Conservation (phyloP, 495 filamentous ascomycete genomes). For the Glonium stellatum region DNA sequence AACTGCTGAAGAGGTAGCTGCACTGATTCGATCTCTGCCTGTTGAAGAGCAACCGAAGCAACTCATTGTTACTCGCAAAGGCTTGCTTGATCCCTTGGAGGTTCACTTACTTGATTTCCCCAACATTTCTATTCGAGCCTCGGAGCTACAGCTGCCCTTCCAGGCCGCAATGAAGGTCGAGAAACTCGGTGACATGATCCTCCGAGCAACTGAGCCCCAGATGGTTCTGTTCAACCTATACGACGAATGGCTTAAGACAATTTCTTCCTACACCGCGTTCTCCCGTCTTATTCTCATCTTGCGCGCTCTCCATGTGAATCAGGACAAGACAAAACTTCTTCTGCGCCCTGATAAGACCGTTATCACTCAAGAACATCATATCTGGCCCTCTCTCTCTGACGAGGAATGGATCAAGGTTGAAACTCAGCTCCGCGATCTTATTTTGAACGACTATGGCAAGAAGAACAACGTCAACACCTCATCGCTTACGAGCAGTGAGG, state of each 20-base stretch:
- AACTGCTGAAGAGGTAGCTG: conserved; percentile 98
- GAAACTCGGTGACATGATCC: conserved; percentile 97
- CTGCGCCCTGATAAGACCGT: conserved; percentile 97
- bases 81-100: conserved; percentile 93
- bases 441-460: conserved; percentile 98
- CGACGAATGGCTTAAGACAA: conserved; percentile 97
- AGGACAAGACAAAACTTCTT: conserved; percentile 96
- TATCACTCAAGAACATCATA: conserved; percentile 97
- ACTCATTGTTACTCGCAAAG: conserved; percentile 96
- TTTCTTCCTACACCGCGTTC: conserved; percentile 98
- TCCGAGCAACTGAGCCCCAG: conserved; percentile 94
- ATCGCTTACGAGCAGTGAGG: conserved; percentile 90
- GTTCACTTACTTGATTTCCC: conserved; percentile 98
- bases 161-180: conserved; percentile 99
- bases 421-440: conserved; percentile 89
- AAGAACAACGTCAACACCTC: conserved; percentile 99
- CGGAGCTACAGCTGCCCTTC: conserved; percentile 96
- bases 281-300: conserved; percentile 93
- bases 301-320: conserved; percentile 92
- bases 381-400: conserved; percentile 91
- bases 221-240: conserved; percentile 99
- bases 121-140: conserved; percentile 98
- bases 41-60: conserved; percentile 99
- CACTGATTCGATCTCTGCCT: conserved; percentile 90
- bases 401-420: conserved; percentile 99